Evolutionary conservation across 2,329 filamentous ascomycete genomes (phyloP).

Genomic region (Fusarium gaditjirri): DNA sequence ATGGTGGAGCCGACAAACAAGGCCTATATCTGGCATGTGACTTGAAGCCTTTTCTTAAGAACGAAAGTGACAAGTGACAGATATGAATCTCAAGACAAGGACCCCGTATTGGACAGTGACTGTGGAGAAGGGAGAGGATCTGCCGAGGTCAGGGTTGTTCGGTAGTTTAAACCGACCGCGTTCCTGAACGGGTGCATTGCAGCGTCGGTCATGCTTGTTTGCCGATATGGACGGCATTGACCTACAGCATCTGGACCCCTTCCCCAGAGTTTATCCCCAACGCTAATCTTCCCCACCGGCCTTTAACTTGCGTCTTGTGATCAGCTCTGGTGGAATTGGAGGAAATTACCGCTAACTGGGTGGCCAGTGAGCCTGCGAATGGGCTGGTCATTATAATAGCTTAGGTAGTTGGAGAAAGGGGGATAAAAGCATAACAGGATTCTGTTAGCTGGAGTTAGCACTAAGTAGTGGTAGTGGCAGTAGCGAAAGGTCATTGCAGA

Average conservation of each 20-base stretch:
- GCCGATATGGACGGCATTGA: accelerated
- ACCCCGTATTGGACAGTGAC: accelerated
- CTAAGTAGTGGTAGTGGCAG: too few species aligned
- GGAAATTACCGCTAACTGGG: background rate
- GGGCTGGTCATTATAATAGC: accelerated
- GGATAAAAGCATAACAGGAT: background rate
- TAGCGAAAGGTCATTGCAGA: too few species aligned
- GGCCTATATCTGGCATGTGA: background rate
- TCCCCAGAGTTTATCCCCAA: background rate
- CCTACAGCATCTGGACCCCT: background rate
- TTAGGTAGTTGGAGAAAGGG: too few species aligned
- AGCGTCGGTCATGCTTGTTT: background rate
- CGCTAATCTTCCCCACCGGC: background rate
- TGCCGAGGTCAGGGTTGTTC: background rate
- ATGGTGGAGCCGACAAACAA: background rate
- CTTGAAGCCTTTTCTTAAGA: background rate
- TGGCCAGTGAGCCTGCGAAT: accelerated
- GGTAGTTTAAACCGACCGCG: background rate
- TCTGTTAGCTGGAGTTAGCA: too few species aligned
- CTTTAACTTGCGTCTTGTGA: background rate
- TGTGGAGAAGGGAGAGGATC: background rate
- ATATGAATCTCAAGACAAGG: too few species aligned
- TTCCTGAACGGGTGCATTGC: background rate
- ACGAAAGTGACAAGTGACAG: background rate
- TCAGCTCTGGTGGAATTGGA: background rate